Conservation (phyloP, 306 rosid species). For the Adenanthera pavonina region DNA sequence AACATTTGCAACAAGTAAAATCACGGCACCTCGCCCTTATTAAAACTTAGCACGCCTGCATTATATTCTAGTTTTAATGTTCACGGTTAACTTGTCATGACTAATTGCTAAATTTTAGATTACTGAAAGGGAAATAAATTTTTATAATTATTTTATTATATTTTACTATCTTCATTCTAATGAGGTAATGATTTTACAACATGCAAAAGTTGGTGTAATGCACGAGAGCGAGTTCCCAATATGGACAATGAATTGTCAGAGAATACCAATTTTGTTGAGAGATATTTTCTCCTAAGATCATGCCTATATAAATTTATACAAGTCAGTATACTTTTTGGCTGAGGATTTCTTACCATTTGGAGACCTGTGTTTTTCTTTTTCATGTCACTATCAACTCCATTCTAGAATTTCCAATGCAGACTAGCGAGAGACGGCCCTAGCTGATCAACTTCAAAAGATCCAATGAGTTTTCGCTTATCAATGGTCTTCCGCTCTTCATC, state of each 20-base stretch:
- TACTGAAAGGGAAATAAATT: not conserved
- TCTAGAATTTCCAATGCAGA: not conserved
- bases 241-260: not conserved
- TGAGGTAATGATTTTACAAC: not conserved
- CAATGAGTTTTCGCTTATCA: conserved; percentile 19
- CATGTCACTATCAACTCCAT: not conserved
- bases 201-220: not conserved
- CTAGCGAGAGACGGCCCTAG: not conserved
- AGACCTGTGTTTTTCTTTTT: not conserved
- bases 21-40: not conserved
- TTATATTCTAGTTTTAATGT: not conserved
- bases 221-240: not conserved
- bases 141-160: not conserved
- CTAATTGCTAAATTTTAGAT: not conserved
- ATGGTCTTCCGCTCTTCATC: conserved; percentile 23
- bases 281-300: conserved; percentile 12
- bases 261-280: not conserved
- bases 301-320: not conserved
- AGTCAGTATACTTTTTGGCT: not conserved
- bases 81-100: not conserved
- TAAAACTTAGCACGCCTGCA: not conserved
- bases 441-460: not conserved
- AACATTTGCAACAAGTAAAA: not conserved
- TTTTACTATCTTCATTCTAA: not conserved
- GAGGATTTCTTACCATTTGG: not conserved